Conservation (phyloP, 495 filamentous ascomycete species). For the Collariella sp. region DNA sequence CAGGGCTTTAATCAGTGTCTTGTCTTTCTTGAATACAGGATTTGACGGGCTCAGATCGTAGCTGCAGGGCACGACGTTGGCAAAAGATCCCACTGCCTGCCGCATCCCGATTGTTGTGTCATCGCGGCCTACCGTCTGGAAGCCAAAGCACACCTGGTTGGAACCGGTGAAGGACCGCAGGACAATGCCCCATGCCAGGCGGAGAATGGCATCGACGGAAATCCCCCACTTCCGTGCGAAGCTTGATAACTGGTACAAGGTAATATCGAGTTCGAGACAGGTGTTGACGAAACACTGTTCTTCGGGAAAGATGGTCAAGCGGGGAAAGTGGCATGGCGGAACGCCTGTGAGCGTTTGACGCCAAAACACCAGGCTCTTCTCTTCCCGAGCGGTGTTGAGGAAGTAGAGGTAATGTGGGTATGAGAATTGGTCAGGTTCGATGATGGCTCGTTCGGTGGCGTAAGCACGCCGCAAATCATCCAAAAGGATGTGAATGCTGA, state of each 20-base stretch:
- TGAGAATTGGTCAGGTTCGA: conserved; percentile 23
- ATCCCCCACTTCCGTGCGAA: conserved; percentile 31
- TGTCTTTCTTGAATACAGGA: too few relatives aligned
- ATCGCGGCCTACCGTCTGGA: conserved; percentile 35
- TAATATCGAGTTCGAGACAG: conserved; percentile 32
- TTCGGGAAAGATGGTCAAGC: conserved; percentile 18
- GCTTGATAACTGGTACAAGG: conserved; percentile 26
- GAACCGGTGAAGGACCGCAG: conserved; percentile 36
- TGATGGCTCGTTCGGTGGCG: conserved; percentile 25
- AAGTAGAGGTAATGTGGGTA: conserved; percentile 35
- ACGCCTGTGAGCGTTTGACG: conserved; percentile 29
- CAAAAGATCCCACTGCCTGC: conserved; percentile 37
- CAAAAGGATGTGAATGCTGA: conserved; percentile 37
- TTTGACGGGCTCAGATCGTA: conserved; percentile 25
- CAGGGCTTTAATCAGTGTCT: conserved; percentile 26
- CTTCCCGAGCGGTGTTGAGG: conserved; percentile 25
- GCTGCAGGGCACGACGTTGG: conserved; percentile 32
- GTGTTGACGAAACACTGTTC: conserved; percentile 26
- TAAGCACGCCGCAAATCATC: conserved; percentile 36
- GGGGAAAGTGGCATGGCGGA: conserved; percentile 34
- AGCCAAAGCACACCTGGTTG: conserved; percentile 37
- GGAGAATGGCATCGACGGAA: conserved; percentile 29
- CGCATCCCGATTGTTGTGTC: conserved; percentile 29
- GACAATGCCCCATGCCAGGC: conserved; percentile 41
- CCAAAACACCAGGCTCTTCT: conserved; percentile 34